Percentiles rank a stretch among this genome's conserved stretches.
Evolutionary conservation across 768 basidiomycete genomes (phyloP).

Genomic region (Kwoniella sp.): DNA sequence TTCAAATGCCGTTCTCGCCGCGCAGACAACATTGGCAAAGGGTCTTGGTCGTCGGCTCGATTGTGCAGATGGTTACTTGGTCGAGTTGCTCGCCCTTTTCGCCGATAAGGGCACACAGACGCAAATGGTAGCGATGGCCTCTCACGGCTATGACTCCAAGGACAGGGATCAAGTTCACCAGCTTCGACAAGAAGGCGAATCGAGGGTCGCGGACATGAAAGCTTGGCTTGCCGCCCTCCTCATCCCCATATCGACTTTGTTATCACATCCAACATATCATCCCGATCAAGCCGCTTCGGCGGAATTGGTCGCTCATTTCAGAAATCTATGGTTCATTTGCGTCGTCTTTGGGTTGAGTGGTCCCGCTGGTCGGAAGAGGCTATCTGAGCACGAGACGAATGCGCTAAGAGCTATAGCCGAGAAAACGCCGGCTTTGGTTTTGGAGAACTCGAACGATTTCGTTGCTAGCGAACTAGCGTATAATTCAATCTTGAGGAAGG

Average conservation of each 20-base stretch:
- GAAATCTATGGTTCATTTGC: conserved; percentile 92
- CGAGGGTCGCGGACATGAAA: conserved; percentile 61
- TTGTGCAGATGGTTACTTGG: conserved; percentile 74
- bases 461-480: conserved; percentile 88
- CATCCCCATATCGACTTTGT: conserved; percentile 84
- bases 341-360: conserved; percentile 78
- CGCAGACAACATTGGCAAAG: conserved; percentile 84
- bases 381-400: conserved; percentile 69
- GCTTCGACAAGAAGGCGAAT: conserved; percentile 24
- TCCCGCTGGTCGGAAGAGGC: conserved; percentile 60
- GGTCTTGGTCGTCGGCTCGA: conserved; percentile 74
- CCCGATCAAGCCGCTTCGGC: conserved; percentile 63
- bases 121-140: conserved; percentile 67
- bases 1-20: conserved; percentile 88
- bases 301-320: conserved; percentile 73
- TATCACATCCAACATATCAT: conserved; percentile 70
- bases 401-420: conserved; percentile 76
- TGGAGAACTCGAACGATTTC: conserved; percentile 78
- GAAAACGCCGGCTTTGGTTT: conserved; percentile 81
- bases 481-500: conserved; percentile 83
- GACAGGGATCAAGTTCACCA: conserved; percentile 56
- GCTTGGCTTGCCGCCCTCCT: conserved; percentile 84
- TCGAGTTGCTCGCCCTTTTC: conserved; percentile 82
- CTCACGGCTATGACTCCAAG: conserved; percentile 63
- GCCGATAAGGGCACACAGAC: conserved; percentile 88